Conservation (phyloP, 1,284 basidiomycete genomes). For the Mrakiaceae sp. region DNA sequence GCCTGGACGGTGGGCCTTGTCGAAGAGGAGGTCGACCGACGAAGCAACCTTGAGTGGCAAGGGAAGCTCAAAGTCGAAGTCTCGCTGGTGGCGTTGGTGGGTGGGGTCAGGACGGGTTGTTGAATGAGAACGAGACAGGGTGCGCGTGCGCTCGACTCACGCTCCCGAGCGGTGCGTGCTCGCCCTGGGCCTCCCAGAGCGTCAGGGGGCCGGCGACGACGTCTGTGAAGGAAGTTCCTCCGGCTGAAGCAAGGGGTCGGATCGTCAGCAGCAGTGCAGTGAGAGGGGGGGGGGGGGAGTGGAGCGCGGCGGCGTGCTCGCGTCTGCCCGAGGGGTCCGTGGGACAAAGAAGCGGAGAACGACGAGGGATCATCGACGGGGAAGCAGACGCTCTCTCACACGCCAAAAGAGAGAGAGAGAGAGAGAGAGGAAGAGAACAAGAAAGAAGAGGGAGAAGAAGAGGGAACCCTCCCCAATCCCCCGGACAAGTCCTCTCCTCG, state of each 20-base stretch:
- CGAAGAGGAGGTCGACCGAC: conserved; percentile 6
- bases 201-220: conserved; percentile 1
- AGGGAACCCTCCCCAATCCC: too few relatives aligned
- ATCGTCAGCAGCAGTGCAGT: too few relatives aligned
- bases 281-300: too few relatives aligned
- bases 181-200: conserved; percentile 3
- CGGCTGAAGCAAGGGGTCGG: not conserved
- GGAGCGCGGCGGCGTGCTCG: too few relatives aligned
- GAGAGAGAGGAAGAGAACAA: not conserved
- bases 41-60: not conserved
- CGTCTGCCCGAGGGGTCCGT: too few relatives aligned
- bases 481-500: too few relatives aligned
- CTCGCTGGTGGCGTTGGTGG: not conserved
- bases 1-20: not conserved
- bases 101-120: not conserved
- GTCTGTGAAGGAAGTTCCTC: not conserved
- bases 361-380: too few relatives aligned
- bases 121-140: not conserved
- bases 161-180: not conserved
- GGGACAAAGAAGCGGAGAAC: too few relatives aligned
- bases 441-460: too few relatives aligned
- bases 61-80: conserved; percentile 7
- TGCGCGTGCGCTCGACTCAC: not conserved
- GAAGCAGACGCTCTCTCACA: too few relatives aligned
- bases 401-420: not conserved